Evolutionary conservation across 2,329 filamentous ascomycete genomes (phyloP), one percentile per base, ranked within the genome.

Genomic region (Fusarium xyrophilum): DNA sequence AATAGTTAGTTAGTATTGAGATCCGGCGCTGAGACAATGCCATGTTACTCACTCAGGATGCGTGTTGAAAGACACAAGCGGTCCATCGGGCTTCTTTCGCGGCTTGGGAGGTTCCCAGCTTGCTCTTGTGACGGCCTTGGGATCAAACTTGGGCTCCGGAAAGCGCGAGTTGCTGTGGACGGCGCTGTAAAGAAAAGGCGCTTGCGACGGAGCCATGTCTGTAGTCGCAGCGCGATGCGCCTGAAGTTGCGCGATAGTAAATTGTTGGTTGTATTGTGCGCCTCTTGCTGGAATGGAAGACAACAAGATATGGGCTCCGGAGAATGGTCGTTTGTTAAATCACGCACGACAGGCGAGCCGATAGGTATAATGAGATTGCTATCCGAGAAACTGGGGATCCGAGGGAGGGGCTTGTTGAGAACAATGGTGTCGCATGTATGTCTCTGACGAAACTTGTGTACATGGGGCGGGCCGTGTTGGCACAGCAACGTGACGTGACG

Each of bases 71-170:
- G 91, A 86, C 67, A 97, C 81, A 68, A 96, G 81, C 15, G 93
- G 93, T 0, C 93, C 93, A 55, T 91, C 84, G 44, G 84, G 86
- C 83, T 91, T 90, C 42, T 87, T 84, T 74, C 85, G 89, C 28
- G 80, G 83, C 40, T 86, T 82, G 56, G 87, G 86, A 15, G 88
- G 86, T 74, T 88, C 82, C 83, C 88, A 92, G 80, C 91, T 95
- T 66, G 92, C 91, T 76, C 93, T 86, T 25, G 93, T 94, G 50
- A 93, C 86, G 63, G 92, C 91, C 78, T 94, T 96, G 50, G 95
- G 94, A 74, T 97, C 93, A 79, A 96, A 97, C n/a, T 77, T 81
- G 74, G 74, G 82, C 77, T 78, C 81, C 76, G 81, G 85, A 67
- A 85, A 85, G 71, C 85, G 84, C 48, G 83, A 80, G 75, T 88